Evolutionary conservation across 805 yeast genomes (phyloP), one percentile per base, ranked within the genome.

Genomic region (Kockiozyma suomiensis): DNA sequence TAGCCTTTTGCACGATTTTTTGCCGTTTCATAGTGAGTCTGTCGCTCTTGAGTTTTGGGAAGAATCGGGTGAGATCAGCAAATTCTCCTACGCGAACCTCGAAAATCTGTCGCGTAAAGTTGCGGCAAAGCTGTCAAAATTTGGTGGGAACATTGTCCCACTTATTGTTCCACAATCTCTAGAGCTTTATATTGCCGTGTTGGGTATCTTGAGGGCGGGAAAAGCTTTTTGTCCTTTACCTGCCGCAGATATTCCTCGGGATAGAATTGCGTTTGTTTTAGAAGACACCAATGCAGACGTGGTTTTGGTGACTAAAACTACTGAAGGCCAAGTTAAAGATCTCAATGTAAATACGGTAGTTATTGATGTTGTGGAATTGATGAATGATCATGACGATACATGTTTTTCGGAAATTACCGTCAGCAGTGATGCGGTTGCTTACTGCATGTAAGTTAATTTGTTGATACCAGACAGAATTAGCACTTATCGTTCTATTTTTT

Each of bases 141-240:
- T 33, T 21, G 25, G 15, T 12, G 48, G 50, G 4, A n/a, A 26
- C 12, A 57, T 64, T 17, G 57, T 67, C 13, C 70, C 70, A 12
- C 25, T 67, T 10, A 21, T 67, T 30, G 35, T 67, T 8, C 61
- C 68, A 1, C 66, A 65, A 28, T 51, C 64, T n/a, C 62, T 61
- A 3, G 59, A 56, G 35, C 54, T 66, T 49, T 68, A 68, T 38
- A 50, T 68, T 15, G 45, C 50, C 5, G 53, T 68, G 10, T 53
- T 68, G n/a, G 70, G 68, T 5, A 52, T 65, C 17, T 48, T 68
- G 13, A 57, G 59, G 6, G 54, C 68, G 21, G 70, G 70, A 10
- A 62, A 63, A 26, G 63, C 68, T 2, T 68, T 62, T 45, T 64
- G 68, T 54, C 70, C 70, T 10, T 40, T 68, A 12, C 41, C 56